Evolutionary conservation across 202 grass and related monocot genomes (phyloP), one percentile per base, ranked within the genome.

Genomic region (Schoenoplectus triqueter): DNA sequence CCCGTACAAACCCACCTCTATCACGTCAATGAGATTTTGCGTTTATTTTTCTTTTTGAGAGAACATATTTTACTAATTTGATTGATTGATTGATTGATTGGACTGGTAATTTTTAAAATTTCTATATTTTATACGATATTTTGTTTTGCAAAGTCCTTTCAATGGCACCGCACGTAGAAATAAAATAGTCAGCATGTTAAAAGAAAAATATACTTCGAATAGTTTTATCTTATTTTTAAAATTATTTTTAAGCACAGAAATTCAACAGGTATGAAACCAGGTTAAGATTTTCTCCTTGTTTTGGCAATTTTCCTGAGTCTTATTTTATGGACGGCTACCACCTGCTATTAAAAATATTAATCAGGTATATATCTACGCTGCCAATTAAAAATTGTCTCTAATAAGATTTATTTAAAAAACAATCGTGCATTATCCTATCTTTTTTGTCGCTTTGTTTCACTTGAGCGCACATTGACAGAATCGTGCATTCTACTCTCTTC

Each of bases 401-500:
- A 8, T 77, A 77, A 57, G 51, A 56, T 54, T 57, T 40, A 15
- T 3, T 56, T 41, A 18, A 56, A 48, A 41, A 18, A 62, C 6
- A 18, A 62, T 6, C 0, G n/a, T 69, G 65, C 49, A 71, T 83
- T 52, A 66, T 83, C 50, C 9, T 39, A 69, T 83, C 65, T 83
- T 57, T 69, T 70, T 83, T 69, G 80, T 83, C 81, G 20, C 11
- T 71, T 45, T 69, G 81, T 83, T 83, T 69, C 81, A 48, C 11
- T 42, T 77, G 21, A 56, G 20, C 47, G 42, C 20, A 70, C 64
- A n/a, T 83, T 70, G 5, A 11, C 4, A 66, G 81, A 70, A 31
- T 31, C 81, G 65, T 83, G 81, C 70, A 46, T 39, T 69, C 65
- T 70, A 71, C 49, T 83, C 62, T 7, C 62, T 82, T 63, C 31